These are phyloP conservation scores for Berkeleyomyces basicola DNA, from an alignment of 2,329 filamentous ascomycete species.

Conservation along the genomic window DNA sequence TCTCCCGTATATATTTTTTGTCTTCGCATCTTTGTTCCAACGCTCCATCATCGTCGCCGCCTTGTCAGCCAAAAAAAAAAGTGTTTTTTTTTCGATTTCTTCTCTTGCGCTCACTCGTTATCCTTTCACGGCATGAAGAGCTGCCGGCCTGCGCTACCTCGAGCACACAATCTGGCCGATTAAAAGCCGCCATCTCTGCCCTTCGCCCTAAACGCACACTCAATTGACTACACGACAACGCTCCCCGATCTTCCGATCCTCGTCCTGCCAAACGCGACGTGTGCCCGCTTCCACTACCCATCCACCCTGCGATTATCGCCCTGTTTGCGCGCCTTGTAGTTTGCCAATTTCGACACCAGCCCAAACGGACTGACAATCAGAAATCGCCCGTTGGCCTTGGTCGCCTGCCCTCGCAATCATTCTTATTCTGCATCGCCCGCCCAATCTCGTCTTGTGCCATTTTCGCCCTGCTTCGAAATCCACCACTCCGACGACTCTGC, in stretches of 20 bases:
- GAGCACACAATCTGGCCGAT: background rate
- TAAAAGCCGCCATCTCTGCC: background rate
- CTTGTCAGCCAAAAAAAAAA: background rate
- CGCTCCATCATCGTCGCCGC: constrained; percentile 2
- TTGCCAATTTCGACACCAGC: background rate
- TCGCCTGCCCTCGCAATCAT: background rate
- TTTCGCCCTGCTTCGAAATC: background rate
- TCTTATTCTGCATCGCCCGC: background rate
- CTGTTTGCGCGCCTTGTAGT: background rate
- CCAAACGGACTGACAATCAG: background rate
- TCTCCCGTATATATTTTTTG: background rate
- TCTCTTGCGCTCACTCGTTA: background rate
- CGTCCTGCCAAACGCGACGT: background rate
- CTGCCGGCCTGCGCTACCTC: background rate
- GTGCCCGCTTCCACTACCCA: background rate
- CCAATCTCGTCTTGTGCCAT: background rate
- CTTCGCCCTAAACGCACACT: background rate
- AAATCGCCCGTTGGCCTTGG: background rate
- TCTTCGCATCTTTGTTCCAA: constrained; percentile 12
- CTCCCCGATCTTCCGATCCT: background rate
- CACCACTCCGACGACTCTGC: background rate
- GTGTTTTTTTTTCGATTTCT: background rate
- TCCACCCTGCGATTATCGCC: background rate
- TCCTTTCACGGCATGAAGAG: background rate
- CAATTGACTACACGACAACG: background rate